Evolutionary conservation across 2,329 filamentous ascomycete species (phyloP).

Genomic region (Immersiporthe knoxdaviesiana): DNA sequence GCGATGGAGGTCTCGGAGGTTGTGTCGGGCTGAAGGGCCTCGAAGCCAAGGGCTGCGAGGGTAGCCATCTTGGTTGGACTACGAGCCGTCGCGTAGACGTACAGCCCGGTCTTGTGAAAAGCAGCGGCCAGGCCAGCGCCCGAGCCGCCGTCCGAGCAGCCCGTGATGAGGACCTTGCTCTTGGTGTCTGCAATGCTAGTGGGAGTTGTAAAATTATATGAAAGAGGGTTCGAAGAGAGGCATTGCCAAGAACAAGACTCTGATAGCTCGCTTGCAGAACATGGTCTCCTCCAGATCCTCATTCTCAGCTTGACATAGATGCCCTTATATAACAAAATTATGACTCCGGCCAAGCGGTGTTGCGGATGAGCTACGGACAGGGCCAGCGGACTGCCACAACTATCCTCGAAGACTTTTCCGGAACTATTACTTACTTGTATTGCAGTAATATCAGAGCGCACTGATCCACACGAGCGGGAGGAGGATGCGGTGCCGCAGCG

Average conservation of each 20-base stretch:
- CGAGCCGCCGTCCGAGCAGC: constrained; percentile 44
- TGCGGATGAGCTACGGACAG: background rate
- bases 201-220: background rate
- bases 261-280: background rate
- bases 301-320: background rate
- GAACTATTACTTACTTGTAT: no score
- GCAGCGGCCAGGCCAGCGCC: constrained; percentile 45
- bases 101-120: constrained; percentile 42
- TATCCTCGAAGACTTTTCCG: background rate
- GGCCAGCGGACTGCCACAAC: background rate
- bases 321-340: background rate
- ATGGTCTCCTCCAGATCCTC: background rate
- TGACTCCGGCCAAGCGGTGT: background rate
- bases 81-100: constrained; percentile 47
- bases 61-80: constrained; percentile 39
- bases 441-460: background rate
- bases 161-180: constrained; percentile 41
- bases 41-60: constrained; percentile 39
- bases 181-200: constrained; percentile 1
- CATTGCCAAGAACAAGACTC: background rate
- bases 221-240: background rate
- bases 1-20: constrained; percentile 41
- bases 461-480: background rate
- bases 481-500: background rate
- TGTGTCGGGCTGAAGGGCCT: constrained; percentile 47